Evolutionary conservation across 768 basidiomycete genomes (phyloP), one percentile per base, ranked within the genome.

Genomic region (Leccinum subtestaceum): DNA sequence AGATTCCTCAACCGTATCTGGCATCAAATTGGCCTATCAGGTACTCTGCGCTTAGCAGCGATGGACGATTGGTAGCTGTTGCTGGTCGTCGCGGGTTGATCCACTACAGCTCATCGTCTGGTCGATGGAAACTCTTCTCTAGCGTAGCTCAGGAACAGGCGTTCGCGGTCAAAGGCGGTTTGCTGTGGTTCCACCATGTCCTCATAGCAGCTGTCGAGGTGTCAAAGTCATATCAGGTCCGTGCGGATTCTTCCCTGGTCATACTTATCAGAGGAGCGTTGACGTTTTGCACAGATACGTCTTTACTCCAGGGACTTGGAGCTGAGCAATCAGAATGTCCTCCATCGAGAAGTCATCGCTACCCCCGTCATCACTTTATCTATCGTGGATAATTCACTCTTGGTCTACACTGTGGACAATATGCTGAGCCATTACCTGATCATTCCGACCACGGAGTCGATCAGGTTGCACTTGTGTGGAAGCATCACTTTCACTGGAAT

Each of bases 111-210:
- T 88, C 93, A 32, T 85, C 88, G 1, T 96, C 95, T 5, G 97
- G 97, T 13, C 78, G 96, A 36, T 99, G 97, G 97, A 98, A 98
- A 72, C 69, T 88, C 29, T 98, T 98, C 66, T 80, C 81, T 6
- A 85, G 86, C 63, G 84, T 88, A 63, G 75, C 82, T 43, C 93
- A 98, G 72, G 95, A 98, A 70, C 85, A 91, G 64, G 86, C 86
- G 6, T 95, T 99, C 67, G 68, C 79, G 5, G 95, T 99, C 15
- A 84, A 87, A 69, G 97, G 97, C 8, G 97, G 97, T 3, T 69
- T 99, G 65, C 71, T 96, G 19, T 99, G 97, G 97, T 98, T 97
- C 71, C 91, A 96, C 61, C 95, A 96, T 70, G 91, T 98, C 10
- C 79, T 99, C 55, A 85, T 99, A 58, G 95, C 86, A 34, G 94